A percentile compares a stretch with the other conserved stretches of the same genome.
Conservation (phyloP, 1,284 basidiomycete genomes). For the Pseudomicrostroma phylloplanum region DNA sequence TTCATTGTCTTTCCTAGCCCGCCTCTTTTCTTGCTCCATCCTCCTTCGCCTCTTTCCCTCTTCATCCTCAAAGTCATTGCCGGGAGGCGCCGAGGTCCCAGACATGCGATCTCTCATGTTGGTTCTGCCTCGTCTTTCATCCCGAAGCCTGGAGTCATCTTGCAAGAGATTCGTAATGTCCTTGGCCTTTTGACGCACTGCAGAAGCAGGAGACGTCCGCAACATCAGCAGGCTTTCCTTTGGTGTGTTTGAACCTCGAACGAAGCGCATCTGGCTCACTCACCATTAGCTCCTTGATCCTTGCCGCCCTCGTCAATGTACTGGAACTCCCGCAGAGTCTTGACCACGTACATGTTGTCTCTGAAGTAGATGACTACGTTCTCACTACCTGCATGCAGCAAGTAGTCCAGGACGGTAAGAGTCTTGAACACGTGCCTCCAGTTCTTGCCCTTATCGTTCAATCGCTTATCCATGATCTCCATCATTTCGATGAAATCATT, state of each 20-base stretch:
- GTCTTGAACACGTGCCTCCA: conserved; percentile 99
- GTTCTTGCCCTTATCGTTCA: conserved; percentile 99
- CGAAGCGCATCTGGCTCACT: background rate
- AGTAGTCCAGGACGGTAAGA: conserved; percentile 90
- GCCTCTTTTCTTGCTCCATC: conserved; percentile 63
- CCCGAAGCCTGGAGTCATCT: conserved; percentile 77
- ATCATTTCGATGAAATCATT: conserved; percentile 98
- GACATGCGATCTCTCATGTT: conserved; percentile 93
- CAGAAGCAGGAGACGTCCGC: background rate
- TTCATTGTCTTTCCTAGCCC: conserved; percentile 33
- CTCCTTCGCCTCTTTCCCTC: conserved; percentile 71
- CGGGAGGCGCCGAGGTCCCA: conserved; percentile 52
- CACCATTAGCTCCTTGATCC: conserved; percentile 88
- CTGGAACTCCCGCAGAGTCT: conserved; percentile 98
- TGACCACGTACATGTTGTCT: conserved; percentile 96
- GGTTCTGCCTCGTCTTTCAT: conserved; percentile 76
- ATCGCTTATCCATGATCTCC: conserved; percentile 98
- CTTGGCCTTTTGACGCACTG: conserved; percentile 90
- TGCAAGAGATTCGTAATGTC: conserved; percentile 94
- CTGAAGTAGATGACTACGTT: conserved; percentile 96
- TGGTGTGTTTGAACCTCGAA: background rate
- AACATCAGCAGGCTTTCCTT: too few species aligned
- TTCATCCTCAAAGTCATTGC: conserved; percentile 54
- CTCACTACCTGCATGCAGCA: conserved; percentile 91
- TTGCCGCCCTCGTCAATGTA: conserved; percentile 98